Evolutionary conservation across 129 eudicot species (phyloP).

Genomic region (Chrysanthemum lavandulifolium): DNA sequence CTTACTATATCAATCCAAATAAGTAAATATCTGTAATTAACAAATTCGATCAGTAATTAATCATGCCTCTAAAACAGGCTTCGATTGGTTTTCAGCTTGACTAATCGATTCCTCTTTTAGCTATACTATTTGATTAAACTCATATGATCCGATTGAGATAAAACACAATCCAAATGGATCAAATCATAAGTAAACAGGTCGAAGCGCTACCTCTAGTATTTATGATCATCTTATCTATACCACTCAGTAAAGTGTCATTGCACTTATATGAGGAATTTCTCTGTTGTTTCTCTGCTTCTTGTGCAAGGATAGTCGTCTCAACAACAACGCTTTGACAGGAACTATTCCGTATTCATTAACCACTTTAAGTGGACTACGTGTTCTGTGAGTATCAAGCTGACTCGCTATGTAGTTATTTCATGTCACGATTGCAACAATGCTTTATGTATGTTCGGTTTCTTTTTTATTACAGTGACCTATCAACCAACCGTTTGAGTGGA

Average conservation of each 20-base stretch:
- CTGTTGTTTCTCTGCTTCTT: neutral
- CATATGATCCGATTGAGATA: slow-evolving; percentile 1
- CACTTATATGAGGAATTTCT: neutral
- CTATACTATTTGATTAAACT: neutral
- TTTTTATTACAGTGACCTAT: slow-evolving; percentile 26
- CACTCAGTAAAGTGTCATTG: neutral
- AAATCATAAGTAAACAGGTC: neutral
- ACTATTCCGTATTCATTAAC: slow-evolving; percentile 55
- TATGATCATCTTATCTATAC: neutral
- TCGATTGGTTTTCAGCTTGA: too few relatives aligned
- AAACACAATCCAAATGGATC: neutral
- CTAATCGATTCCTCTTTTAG: neutral
- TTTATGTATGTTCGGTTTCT: neutral
- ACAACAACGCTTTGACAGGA: slow-evolving; percentile 57
- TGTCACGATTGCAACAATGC: neutral
- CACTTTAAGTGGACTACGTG: slow-evolving; percentile 45
- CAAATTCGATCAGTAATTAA: too few relatives aligned
- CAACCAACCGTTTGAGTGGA: slow-evolving; percentile 30
- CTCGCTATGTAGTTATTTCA: neutral
- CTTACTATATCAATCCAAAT: too few relatives aligned
- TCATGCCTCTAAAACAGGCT: too few relatives aligned
- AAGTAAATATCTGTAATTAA: too few relatives aligned
- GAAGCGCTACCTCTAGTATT: neutral
- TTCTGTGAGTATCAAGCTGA: slow-evolving; percentile 44
- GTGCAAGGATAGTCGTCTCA: slow-evolving; percentile 49